These are phyloP conservation scores for Diaporthe velutina DNA, from an alignment of 2,329 filamentous ascomycete genomes.

Conservation along the genomic window DNA sequence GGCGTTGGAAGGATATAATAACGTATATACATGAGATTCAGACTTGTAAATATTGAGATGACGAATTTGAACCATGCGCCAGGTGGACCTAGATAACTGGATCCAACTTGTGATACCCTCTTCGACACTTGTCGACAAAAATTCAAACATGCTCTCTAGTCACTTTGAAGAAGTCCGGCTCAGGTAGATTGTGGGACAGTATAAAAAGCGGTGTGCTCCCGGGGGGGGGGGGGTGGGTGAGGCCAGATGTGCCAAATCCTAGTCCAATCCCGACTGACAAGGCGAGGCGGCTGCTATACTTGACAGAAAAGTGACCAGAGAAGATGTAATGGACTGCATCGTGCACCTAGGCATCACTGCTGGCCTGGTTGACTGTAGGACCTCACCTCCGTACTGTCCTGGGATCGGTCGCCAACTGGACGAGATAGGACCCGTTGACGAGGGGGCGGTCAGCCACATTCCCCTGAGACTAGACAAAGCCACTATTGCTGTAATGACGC, in stretches of 20 bases:
- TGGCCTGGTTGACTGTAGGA: not conserved
- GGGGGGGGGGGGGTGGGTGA: too few species aligned
- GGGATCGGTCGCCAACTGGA: not conserved
- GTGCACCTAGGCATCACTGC: not conserved
- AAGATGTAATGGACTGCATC: not conserved
- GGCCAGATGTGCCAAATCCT: not conserved
- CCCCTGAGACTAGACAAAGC: not conserved
- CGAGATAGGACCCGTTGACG: not conserved
- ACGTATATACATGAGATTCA: conserved; percentile 20
- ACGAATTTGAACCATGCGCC: not conserved
- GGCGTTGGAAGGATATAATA: conserved; percentile 6
- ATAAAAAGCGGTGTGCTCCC: not conserved
- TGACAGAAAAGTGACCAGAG: not conserved
- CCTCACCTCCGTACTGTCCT: not conserved
- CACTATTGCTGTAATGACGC: not conserved
- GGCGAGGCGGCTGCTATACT: not conserved
- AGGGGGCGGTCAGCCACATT: not conserved
- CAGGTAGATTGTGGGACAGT: not conserved
- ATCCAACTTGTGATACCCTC: not conserved
- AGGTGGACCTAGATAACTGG: not conserved
- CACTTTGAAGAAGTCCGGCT: too few species aligned
- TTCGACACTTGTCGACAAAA: not conserved
- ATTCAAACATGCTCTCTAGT: not conserved
- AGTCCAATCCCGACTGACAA: not conserved
- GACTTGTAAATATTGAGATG: conserved; percentile 11